Evolutionary conservation across 106 monocot species (phyloP), one percentile per base, ranked within the genome.

Genomic region (Dendrobium officinale): DNA sequence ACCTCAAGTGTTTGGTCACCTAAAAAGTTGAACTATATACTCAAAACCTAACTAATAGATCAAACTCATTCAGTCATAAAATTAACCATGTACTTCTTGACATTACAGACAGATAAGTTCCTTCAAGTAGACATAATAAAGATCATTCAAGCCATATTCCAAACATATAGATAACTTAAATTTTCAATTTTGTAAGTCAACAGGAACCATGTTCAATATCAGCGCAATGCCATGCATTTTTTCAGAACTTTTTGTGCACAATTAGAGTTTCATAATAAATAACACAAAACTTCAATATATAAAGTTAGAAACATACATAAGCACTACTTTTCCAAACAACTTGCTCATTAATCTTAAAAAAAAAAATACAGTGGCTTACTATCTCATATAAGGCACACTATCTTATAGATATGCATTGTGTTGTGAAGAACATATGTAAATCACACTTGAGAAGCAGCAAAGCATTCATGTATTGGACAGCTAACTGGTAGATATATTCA

Each of bases 1-100:
- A 95, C 75, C 83, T 79, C 86, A 98, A 88, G 77, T 98, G 95
- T 75, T 93, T 93, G 77, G 92, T 92, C 33, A 96, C 93, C 96
- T 96, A 88, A 78, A 91, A 89, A 49, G 49, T 26, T 48, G 76
- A 76, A 11, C 76, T 42, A 43, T 16, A 70, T 20, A 70, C 9
- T 16, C 9, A 22, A 61, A 51, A 22, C 20, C 22, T 22, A 61
- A 61, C 22, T 61, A 5, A 61, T 61, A 6, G 61, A 61, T 61
- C 51, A 51, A 51, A 15, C 51, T 61, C 61, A 61, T 61, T 61
- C 4, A 61, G 5, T 22, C 19, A 61, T 61, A 19, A 61, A 51
- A 61, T 61, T 61, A 61, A 61, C 22, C 61, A n/a, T 61, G 61
- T n/a, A 22, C n/a, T 61, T 61, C 0, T 61, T 4, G 5, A 61